Evolutionary conservation across 2,329 filamentous ascomycete species (phyloP).

Genomic region (Penicillium sp.): DNA sequence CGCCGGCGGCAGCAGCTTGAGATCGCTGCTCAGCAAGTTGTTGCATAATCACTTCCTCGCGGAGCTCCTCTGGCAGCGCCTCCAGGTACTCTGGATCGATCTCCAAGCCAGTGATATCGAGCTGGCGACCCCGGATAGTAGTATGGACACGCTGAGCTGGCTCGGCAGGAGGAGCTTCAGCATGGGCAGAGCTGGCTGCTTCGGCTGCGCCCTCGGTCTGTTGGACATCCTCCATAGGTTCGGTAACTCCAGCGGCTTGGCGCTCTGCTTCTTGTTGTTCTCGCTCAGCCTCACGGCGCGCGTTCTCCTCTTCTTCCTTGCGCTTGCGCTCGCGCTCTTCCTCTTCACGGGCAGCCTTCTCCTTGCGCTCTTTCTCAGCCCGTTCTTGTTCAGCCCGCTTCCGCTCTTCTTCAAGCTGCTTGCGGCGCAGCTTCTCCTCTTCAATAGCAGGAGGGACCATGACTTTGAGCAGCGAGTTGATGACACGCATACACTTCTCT

Average conservation of each 20-base stretch:
- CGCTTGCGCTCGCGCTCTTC: constrained; percentile 71
- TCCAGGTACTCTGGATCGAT: constrained; percentile 95
- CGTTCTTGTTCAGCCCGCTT: constrained; percentile 63
- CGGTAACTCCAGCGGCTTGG: constrained; percentile 47
- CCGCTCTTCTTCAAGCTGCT: constrained; percentile 57
- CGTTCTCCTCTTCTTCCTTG: constrained; percentile 68
- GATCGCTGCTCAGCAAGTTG: constrained; percentile 82
- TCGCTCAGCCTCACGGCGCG: constrained; percentile 60
- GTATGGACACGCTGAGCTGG: constrained; percentile 68
- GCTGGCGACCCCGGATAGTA: constrained; percentile 79
- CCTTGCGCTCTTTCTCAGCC: constrained; percentile 62
- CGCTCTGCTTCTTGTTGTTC: constrained; percentile 63
- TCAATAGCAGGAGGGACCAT: constrained; percentile 85
- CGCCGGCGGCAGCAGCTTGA: constrained; percentile 69
- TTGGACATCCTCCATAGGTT: constrained; percentile 79
- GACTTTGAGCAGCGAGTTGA: constrained; percentile 68
- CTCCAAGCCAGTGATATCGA: constrained; percentile 91
- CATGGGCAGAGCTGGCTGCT: constrained; percentile 37
- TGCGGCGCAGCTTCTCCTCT: constrained; percentile 71
- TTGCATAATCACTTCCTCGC: constrained; percentile 93
- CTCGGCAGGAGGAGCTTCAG: constrained; percentile 51
- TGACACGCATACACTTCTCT: constrained; percentile 69
- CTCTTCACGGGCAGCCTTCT: constrained; percentile 67
- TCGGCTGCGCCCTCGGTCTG: constrained; percentile 44
- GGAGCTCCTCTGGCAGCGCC: constrained; percentile 94